These are phyloP conservation scores for Gnomoniopsis sp. DNA, from an alignment of 2,329 filamentous ascomycete genomes.

Conservation along the genomic window DNA sequence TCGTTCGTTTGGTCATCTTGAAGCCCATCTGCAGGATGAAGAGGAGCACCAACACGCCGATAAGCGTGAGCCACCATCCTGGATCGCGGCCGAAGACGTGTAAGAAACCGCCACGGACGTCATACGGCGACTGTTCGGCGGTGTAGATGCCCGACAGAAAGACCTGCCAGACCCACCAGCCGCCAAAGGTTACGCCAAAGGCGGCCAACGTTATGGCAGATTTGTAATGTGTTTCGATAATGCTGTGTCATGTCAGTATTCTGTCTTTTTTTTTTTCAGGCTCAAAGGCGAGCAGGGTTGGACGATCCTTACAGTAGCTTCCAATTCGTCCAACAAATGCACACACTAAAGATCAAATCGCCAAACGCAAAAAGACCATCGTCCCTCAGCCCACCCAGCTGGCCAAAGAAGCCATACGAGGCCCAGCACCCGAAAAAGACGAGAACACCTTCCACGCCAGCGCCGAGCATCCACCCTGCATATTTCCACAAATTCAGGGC, in stretches of 20 bases:
- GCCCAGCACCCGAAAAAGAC: conserved; percentile 63
- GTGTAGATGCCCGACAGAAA: conserved; percentile 66
- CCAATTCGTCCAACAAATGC: conserved; percentile 68
- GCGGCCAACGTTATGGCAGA: conserved; percentile 57
- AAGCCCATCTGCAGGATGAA: conserved; percentile 63
- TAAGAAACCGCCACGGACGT: conserved; percentile 65
- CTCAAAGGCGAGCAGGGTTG: background rate
- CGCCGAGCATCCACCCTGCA: conserved; percentile 73
- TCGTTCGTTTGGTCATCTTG: conserved; percentile 42
- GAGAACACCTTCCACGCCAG: conserved; percentile 67
- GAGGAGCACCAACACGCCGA: conserved; percentile 59
- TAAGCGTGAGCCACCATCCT: conserved; percentile 70
- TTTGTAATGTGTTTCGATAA: conserved; percentile 77
- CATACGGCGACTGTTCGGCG: conserved; percentile 52
- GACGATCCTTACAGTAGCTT: conserved; percentile 64
- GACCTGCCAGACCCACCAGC: conserved; percentile 72
- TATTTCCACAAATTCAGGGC: conserved; percentile 76
- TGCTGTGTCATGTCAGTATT: conserved; percentile 36
- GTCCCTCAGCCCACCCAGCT: conserved; percentile 51
- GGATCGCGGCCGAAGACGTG: conserved; percentile 63
- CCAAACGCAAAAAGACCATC: conserved; percentile 72
- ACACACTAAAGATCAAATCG: conserved; percentile 66
- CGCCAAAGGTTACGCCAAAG: conserved; percentile 57
- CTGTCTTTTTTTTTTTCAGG: background rate
- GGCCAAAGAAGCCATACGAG: conserved; percentile 41